These are phyloP conservation scores for Protomyces gravidus DNA, from an alignment of 1,139 yeast genomes.

Conservation along the genomic window DNA sequence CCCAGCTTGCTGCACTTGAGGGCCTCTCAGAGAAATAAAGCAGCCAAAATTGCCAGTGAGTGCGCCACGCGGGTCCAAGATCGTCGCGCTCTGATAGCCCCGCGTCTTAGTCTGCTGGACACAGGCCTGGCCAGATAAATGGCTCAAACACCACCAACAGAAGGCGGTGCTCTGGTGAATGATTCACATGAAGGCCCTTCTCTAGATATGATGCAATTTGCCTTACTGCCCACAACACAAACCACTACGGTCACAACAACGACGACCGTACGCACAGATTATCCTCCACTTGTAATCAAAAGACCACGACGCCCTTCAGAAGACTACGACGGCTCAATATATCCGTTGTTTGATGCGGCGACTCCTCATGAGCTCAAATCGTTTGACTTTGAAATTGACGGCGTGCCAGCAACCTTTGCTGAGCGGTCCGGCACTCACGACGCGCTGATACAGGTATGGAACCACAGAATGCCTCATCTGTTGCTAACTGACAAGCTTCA, in stretches of 20 bases:
- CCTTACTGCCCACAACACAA: slow-evolving; percentile 34
- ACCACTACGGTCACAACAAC: slow-evolving; percentile 35
- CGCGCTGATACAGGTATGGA: slow-evolving; percentile 35
- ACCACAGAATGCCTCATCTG: slow-evolving; percentile 8
- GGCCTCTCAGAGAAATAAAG: no score
- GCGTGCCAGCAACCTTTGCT: slow-evolving; percentile 33
- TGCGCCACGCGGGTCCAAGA: no score
- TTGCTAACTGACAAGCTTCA: slow-evolving; percentile 7
- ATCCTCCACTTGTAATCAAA: slow-evolving; percentile 34
- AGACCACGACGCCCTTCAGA: slow-evolving; percentile 28
- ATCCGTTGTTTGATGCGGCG: slow-evolving; percentile 39
- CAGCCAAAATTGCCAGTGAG: no score
- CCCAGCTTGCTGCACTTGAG: no score
- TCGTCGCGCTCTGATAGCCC: no score
- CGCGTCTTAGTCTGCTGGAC: no score
- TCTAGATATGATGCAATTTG: slow-evolving; percentile 10
- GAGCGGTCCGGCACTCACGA: slow-evolving; percentile 30
- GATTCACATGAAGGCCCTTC: not conserved
- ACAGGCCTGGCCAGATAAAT: no score
- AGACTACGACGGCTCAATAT: slow-evolving; percentile 31
- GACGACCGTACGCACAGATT: slow-evolving; percentile 35
- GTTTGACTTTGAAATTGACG: slow-evolving; percentile 38
- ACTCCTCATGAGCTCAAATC: slow-evolving; percentile 39
- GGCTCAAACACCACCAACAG: not conserved
- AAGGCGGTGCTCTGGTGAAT: no score